Evolutionary conservation across 768 basidiomycete species (phyloP), one percentile per base, ranked within the genome.

Genomic region (Lactarius deliciosus): DNA sequence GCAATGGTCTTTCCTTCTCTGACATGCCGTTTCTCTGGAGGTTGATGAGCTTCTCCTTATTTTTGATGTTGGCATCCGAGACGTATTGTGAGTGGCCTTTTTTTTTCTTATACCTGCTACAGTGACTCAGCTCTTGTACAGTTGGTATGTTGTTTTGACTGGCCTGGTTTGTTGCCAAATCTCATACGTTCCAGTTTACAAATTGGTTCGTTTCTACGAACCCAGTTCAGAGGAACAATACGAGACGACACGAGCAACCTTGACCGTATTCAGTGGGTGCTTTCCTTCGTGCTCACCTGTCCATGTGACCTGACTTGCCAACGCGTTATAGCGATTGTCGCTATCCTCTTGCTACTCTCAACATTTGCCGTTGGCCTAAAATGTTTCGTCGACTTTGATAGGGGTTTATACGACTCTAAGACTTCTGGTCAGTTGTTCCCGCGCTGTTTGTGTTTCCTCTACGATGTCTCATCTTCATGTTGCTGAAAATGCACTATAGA

Each of bases 341-440:
- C 92, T 0, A 91, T 94, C 77, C 61, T 94, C 18, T 80, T 94
- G 54, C 76, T 94, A 34, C 82, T 92, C 64, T 75, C 80, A n/a
- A 91, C 90, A 13, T 92, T 94, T 72, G 82, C 78, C 15, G 82
- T 94, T 32, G 92, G 92, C 25, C 74, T 93, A 25, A 85, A 87
- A 60, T 94, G 92, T 75, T 90, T 91, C 79, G 74, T 81, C 34
- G 92, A 94, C 79, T 94, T 94, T 72, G 88, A 90, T 76, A 85
- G 85, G 74, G 92, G 93, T n/a, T 78, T 94, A 22, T 79, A 82
- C 63, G 76, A 82, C 18, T 87, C 91, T 58, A 94, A 94, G 80
- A 81, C 83, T 68, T 82, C 87, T 71, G 85, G 92, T 94, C 77
- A 83, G 90, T 81, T 73, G 13, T 76, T 77, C 72, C 64, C 60